These are phyloP conservation scores for Phytophthora niederhauseri DNA, from an alignment of 352 stramenopile genomes.

Conservation along the genomic window DNA sequence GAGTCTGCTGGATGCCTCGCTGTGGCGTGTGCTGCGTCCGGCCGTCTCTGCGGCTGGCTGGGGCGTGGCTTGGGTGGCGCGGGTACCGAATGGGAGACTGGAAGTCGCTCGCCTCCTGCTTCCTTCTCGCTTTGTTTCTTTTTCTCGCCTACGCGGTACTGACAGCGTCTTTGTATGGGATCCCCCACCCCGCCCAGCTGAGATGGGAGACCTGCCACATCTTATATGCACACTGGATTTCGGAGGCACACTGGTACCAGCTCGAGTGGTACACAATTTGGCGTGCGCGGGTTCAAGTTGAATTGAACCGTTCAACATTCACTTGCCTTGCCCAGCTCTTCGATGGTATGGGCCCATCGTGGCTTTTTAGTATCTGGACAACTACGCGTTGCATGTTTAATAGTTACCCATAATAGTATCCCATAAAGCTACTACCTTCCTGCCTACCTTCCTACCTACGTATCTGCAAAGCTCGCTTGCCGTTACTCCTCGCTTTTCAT, in stretches of 20 bases:
- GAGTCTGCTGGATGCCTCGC: not conserved
- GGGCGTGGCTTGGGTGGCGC: conserved; percentile 1
- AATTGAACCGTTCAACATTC: too few relatives aligned
- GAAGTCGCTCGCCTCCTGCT: conserved; percentile 26
- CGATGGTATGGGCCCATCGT: too few relatives aligned
- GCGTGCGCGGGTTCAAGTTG: too few relatives aligned
- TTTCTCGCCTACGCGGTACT: conserved; percentile 33
- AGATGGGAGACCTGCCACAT: conserved; percentile 31
- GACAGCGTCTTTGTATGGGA: conserved; percentile 37
- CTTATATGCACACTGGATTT: conserved; percentile 26
- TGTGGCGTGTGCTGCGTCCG: not conserved
- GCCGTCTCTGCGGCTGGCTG: conserved; percentile 13
- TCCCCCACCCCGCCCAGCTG: conserved; percentile 24
- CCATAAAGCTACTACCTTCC: conserved; percentile 34
- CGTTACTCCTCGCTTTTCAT: conserved; percentile 66
- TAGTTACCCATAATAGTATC: conserved; percentile 7
- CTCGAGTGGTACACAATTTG: conserved; percentile 5
- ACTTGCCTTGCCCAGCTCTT: too few relatives aligned
- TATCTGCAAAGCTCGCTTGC: conserved; percentile 14
- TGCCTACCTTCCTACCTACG: conserved; percentile 5
- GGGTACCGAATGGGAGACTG: conserved; percentile 16
- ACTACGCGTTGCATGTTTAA: too few relatives aligned
- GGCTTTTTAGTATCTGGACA: not conserved
- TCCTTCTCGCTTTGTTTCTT: conserved; percentile 41
- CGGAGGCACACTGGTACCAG: conserved; percentile 8